These are phyloP conservation scores for Anaeromyces robustus DNA, from an alignment of 192 early-diverging fungal genomes.

Conservation along the genomic window DNA sequence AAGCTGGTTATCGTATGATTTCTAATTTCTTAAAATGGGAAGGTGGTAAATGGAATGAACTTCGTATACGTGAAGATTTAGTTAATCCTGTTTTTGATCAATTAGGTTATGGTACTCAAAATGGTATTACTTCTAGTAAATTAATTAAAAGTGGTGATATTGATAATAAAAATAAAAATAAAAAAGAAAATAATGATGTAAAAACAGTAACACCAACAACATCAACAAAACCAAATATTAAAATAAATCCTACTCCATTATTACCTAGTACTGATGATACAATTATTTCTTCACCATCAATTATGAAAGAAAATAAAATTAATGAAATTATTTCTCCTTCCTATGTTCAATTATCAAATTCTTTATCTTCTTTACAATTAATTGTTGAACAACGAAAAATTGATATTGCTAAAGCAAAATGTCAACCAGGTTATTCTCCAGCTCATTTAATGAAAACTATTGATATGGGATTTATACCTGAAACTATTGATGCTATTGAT, in stretches of 20 bases:
- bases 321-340: background rate
- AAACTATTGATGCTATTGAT: conserved; percentile 59
- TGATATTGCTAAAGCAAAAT: conserved; percentile 59
- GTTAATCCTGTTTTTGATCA: conserved; percentile 1
- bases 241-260: conserved; percentile 45
- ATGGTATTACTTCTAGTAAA: background rate
- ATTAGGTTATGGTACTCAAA: conserved; percentile 1
- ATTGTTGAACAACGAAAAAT: conserved; percentile 43
- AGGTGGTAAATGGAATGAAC: conserved; percentile 71
- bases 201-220: too few relatives aligned
- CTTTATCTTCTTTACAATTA: background rate
- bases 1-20: conserved; percentile 78
- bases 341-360: background rate
- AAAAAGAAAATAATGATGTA: too few relatives aligned
- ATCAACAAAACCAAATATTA: conserved; percentile 16
- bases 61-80: conserved; percentile 11
- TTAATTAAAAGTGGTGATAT: background rate
- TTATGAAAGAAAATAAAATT: background rate
- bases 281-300: background rate
- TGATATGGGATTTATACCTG: conserved; percentile 53
- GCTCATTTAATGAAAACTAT: conserved; percentile 55
- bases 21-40: conserved; percentile 76
- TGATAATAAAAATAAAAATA: background rate
- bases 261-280: background rate
- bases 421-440: conserved; percentile 52